A percentile compares a stretch with the other conserved stretches of the same genome.
These are phyloP conservation scores for Madurella mycetomatis DNA, from an alignment of 2,329 filamentous ascomycete species.

Conservation along the genomic window DNA sequence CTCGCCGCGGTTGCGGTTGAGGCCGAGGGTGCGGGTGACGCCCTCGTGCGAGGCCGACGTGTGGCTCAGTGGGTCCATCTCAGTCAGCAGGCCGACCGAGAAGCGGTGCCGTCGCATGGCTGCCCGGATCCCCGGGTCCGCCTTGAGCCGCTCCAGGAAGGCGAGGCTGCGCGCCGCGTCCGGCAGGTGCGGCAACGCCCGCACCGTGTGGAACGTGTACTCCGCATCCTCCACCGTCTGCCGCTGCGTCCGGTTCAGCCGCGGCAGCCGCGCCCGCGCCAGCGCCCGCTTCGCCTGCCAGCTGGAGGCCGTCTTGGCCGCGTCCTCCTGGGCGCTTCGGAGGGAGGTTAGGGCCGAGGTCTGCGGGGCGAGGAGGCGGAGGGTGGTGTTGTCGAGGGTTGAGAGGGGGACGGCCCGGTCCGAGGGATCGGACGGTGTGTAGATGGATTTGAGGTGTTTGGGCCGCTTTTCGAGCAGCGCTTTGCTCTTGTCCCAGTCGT, in stretches of 20 bases:
- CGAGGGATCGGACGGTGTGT: slow-evolving; percentile 22
- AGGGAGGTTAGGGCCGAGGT: slow-evolving; percentile 24
- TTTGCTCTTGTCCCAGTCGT: slow-evolving; percentile 25
- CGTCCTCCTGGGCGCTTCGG: slow-evolving; percentile 15
- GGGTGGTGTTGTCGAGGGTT: slow-evolving; percentile 23
- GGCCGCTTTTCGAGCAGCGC: slow-evolving; percentile 23
- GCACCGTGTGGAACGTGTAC: slow-evolving; percentile 79
- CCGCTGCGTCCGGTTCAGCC: slow-evolving; percentile 3
- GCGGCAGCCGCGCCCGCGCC: slow-evolving; percentile 27
- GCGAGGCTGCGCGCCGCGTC: slow-evolving; percentile 64
- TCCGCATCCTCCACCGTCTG: slow-evolving; percentile 46
- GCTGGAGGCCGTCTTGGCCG: slow-evolving; percentile 12
- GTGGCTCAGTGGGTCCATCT: slow-evolving; percentile 88
- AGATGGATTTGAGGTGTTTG: slow-evolving; percentile 22
- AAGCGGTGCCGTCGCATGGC: slow-evolving; percentile 84
- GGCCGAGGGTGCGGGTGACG: slow-evolving; percentile 69
- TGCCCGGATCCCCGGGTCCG: slow-evolving; percentile 79
- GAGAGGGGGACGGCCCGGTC: slow-evolving; percentile 25
- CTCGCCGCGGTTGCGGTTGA: slow-evolving; percentile 84
- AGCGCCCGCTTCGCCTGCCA: slow-evolving; percentile 13
- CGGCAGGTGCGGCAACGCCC: slow-evolving; percentile 72
- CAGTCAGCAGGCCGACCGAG: slow-evolving; percentile 78
- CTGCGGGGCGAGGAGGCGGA: slow-evolving; percentile 31
- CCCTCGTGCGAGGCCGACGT: slow-evolving; percentile 68
- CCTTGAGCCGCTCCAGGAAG: slow-evolving; percentile 70